phyloP scores from a whole-genome alignment of 768 basidiomycete genomes.

The Symmetrospora coprosmae region DNA sequence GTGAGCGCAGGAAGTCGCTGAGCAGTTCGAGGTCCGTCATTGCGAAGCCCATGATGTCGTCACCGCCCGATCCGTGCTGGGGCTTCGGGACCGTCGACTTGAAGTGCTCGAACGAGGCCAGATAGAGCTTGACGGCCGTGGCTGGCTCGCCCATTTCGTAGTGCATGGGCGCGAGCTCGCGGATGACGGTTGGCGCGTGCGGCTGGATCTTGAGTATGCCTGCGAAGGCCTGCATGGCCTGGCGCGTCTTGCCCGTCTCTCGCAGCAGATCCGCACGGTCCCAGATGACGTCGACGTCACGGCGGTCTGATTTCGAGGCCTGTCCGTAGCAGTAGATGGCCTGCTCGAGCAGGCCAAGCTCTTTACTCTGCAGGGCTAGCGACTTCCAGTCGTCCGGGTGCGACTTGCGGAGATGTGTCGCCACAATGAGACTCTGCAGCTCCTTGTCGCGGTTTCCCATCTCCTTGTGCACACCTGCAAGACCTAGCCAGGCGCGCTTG shows the following conservation, averaged over 20 bases:
- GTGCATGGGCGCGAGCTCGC: constrained; percentile 62
- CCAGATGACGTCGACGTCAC: constrained; percentile 74
- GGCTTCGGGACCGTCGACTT: constrained; percentile 42
- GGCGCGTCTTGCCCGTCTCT: constrained; percentile 52
- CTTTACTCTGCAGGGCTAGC: constrained; percentile 38
- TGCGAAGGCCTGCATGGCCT: constrained; percentile 54
- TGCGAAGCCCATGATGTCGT: constrained; percentile 42
- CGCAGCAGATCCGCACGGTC: constrained; percentile 71
- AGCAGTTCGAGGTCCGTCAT: constrained; percentile 64
- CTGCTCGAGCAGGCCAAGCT: constrained; percentile 62
- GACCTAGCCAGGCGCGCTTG: constrained; percentile 66
- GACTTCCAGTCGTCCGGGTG: constrained; percentile 69
- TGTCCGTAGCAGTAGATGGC: constrained; percentile 85
- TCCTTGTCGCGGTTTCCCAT: constrained; percentile 54
- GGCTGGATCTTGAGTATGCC: constrained; percentile 61
- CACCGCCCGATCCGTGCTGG: constrained; percentile 37
- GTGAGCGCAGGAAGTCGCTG: constrained; percentile 64
- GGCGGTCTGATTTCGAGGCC: constrained; percentile 59
- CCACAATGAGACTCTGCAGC: constrained; percentile 72
- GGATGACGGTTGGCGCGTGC: constrained; percentile 63
- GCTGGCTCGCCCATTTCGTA: constrained; percentile 56
- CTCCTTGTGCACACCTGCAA: constrained; percentile 71
- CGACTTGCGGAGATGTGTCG: constrained; percentile 69
- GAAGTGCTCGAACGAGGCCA: constrained; percentile 56
- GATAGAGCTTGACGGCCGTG: constrained; percentile 54